These are phyloP conservation scores for Cyclotella kingstonii DNA, from an alignment of 108 stramenopile genomes.

Conservation along the genomic window DNA sequence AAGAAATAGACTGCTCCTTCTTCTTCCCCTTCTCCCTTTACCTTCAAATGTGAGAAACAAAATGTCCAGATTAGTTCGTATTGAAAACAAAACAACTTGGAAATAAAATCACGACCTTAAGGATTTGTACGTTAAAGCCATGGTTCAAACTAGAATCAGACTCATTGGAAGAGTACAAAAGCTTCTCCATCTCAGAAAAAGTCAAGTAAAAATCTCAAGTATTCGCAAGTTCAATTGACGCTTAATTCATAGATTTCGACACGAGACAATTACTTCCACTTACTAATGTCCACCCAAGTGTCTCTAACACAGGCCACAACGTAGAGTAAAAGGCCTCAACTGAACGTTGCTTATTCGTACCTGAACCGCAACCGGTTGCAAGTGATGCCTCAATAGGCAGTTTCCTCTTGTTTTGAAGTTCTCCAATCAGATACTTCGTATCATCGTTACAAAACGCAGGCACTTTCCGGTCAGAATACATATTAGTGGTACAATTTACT, in stretches of 20 bases:
- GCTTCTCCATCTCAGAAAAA: too few relatives aligned
- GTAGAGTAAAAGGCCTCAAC: constrained; percentile 50
- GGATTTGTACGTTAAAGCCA: neutral
- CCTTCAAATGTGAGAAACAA: constrained; percentile 1
- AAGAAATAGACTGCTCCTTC: constrained; percentile 42
- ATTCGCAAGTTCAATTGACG: neutral
- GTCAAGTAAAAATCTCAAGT: neutral
- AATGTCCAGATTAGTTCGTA: neutral
- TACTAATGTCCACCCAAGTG: constrained; percentile 57
- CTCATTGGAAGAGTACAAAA: neutral
- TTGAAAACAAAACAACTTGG: neutral
- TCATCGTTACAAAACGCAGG: too few relatives aligned
- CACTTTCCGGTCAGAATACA: too few relatives aligned
- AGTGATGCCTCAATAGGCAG: constrained; percentile 11
- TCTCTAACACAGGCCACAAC: constrained; percentile 53
- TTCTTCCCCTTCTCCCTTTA: constrained; percentile 37
- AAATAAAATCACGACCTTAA: neutral
- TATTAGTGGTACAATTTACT: too few relatives aligned
- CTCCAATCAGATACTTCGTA: too few relatives aligned
- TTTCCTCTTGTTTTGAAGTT: constrained; percentile 9
- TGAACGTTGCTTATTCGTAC: constrained; percentile 38
- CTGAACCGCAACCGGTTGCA: constrained; percentile 15
- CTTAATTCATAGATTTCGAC: neutral
- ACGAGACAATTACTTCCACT: neutral
- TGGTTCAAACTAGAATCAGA: neutral